These are phyloP conservation scores for Aegilops bicornis DNA, from an alignment of 176 grass and related monocot genomes.

Conservation along the genomic window DNA sequence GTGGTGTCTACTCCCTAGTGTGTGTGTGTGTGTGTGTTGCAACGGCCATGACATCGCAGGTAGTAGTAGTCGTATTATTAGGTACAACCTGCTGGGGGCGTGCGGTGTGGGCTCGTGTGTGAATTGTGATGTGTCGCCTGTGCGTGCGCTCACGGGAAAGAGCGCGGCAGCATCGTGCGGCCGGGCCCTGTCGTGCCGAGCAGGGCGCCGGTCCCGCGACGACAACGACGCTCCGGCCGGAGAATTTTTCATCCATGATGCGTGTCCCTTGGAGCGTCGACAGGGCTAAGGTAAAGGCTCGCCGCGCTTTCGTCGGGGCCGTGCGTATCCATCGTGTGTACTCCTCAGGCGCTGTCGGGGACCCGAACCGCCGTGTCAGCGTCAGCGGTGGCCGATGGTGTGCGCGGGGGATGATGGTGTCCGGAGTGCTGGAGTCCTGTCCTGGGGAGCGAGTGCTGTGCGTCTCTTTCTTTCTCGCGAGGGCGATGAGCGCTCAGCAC, in stretches of 20 bases:
- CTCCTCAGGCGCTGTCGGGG: neutral
- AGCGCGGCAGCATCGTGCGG: neutral
- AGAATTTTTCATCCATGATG: neutral
- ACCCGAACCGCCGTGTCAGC: neutral
- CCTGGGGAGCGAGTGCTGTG: too few relatives aligned
- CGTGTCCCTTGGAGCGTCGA: conserved; percentile 14
- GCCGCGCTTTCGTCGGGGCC: neutral
- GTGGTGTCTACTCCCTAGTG: neutral
- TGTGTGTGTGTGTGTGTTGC: neutral
- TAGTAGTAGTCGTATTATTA: neutral
- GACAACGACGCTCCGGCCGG: neutral
- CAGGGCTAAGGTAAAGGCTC: neutral
- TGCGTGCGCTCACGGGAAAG: neutral
- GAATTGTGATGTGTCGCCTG: too few relatives aligned
- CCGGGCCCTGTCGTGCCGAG: neutral
- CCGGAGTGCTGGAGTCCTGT: neutral
- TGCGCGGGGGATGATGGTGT: neutral
- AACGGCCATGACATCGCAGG: neutral
- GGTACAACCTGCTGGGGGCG: neutral
- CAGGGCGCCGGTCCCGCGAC: neutral
- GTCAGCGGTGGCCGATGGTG: neutral
- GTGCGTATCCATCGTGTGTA: too few relatives aligned
- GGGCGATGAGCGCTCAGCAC: neutral
- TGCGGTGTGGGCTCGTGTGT: neutral
- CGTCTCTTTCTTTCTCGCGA: neutral